Evolutionary conservation across 441 rosid species (phyloP).

Genomic region (Aquilaria agallochum): DNA sequence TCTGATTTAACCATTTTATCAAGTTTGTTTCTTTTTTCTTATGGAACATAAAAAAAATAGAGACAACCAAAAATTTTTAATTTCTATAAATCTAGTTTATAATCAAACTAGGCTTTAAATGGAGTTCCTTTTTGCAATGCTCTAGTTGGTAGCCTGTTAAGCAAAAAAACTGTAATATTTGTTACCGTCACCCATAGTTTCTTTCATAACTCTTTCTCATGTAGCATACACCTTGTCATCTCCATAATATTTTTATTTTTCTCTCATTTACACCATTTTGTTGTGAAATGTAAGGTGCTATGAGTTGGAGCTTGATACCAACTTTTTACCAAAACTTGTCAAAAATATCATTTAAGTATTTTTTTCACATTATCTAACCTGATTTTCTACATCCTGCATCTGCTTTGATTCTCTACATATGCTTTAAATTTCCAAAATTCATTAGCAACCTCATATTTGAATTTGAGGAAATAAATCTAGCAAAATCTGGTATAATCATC

Average conservation of each 20-base stretch:
- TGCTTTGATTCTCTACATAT: not conserved
- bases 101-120: not conserved
- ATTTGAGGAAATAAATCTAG: not conserved
- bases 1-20: not conserved
- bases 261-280: not conserved
- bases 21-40: not conserved
- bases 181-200: too few species aligned
- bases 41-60: not conserved
- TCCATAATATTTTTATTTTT: not conserved
- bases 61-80: not conserved
- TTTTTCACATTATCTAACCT: not conserved
- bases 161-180: too few species aligned
- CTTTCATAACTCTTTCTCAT: not conserved
- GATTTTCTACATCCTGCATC: not conserved
- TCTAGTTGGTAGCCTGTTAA: not conserved
- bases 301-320: not conserved
- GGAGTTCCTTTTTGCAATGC: not conserved
- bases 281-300: not conserved
- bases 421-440: slow-evolving; percentile 7
- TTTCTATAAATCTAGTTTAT: not conserved
- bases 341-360: not conserved
- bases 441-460: slow-evolving; percentile 3
- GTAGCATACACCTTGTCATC: not conserved
- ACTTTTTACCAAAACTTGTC: not conserved
- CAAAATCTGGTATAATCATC: not conserved